Conservation (phyloP, 352 stramenopile genomes). For the Phytophthora megakarya region DNA sequence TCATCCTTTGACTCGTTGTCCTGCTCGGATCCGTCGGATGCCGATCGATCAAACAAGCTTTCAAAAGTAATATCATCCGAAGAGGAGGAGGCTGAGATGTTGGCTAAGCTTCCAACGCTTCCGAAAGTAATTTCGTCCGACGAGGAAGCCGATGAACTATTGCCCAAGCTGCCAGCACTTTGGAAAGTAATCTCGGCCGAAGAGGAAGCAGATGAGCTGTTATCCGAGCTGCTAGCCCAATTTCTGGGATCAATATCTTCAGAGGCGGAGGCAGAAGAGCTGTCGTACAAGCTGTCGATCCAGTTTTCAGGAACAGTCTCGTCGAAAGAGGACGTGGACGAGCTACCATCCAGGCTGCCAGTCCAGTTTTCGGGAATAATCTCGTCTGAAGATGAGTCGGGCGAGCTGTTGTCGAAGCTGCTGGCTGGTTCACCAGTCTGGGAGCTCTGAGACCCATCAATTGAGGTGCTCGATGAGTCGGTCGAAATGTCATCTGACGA, state of each 20-base stretch:
- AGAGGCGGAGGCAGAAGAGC: too few relatives aligned
- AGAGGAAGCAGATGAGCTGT: background rate
- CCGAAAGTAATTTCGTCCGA: too few relatives aligned
- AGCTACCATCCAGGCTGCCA: background rate
- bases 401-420: background rate
- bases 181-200: background rate
- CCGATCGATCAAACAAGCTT: background rate
- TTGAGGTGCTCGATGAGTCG: background rate
- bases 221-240: conserved; percentile 12
- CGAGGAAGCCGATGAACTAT: too few relatives aligned
- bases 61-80: background rate
- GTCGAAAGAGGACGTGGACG: background rate
- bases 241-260: too few relatives aligned
- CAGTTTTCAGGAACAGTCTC: background rate
- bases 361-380: conserved; percentile 1
- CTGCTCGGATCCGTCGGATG: background rate
- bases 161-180: background rate
- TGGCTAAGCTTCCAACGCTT: conserved; percentile 8
- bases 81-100: background rate
- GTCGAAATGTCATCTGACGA: background rate
- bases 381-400: conserved; percentile 8
- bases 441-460: background rate
- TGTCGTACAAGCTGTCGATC: background rate
- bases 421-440: background rate
- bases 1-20: background rate